Evolutionary conservation across 1,284 basidiomycete genomes (phyloP).

Genomic region (Amanita bisporigera): DNA sequence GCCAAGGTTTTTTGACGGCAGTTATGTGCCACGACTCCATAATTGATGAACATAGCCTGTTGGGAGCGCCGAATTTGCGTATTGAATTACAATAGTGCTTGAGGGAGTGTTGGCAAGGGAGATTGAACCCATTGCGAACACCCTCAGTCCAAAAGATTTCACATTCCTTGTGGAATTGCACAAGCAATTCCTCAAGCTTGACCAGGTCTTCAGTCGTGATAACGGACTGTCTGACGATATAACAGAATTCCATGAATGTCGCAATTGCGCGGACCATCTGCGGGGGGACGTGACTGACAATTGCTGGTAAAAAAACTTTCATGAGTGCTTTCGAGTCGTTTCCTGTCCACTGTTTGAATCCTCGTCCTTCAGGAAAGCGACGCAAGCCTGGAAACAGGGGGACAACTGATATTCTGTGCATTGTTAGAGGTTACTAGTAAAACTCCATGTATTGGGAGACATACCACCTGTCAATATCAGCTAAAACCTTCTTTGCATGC

Average conservation of each 20-base stretch:
- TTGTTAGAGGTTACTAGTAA: background rate
- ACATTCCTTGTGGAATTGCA: background rate
- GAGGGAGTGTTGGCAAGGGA: background rate
- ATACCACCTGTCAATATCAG: conserved; percentile 28
- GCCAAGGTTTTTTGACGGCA: background rate
- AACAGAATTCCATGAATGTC: conserved; percentile 45
- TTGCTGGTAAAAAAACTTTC: conserved; percentile 16
- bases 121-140: background rate
- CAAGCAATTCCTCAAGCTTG: background rate
- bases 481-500: conserved; percentile 16
- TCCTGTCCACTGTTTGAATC: conserved; percentile 32
- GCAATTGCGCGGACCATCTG: conserved; percentile 33
- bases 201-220: background rate
- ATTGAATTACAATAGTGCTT: background rate
- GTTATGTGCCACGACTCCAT: background rate
- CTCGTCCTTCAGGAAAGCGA: conserved; percentile 23
- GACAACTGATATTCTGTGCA: conserved; percentile 13
- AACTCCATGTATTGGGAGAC: background rate
- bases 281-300: conserved; percentile 33
- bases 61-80: background rate
- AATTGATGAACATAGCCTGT: background rate
- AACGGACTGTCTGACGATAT: conserved; percentile 36
- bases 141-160: background rate
- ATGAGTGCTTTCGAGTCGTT: no score
- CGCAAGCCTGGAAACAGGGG: background rate